Conservation (phyloP, 495 filamentous ascomycete species). For the Darksidea phi region DNA sequence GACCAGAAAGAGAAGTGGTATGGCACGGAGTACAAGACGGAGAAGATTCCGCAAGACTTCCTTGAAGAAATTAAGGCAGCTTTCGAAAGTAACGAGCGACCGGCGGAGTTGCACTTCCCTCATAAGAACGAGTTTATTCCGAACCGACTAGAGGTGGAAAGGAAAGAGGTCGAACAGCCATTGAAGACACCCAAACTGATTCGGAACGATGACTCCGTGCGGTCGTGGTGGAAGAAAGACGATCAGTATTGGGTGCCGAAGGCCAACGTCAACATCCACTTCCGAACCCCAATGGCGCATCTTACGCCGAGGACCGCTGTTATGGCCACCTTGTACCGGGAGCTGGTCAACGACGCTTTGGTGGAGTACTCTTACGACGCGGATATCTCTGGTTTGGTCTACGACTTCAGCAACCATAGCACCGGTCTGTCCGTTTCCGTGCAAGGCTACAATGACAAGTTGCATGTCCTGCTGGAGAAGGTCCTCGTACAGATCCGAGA, state of each 20-base stretch:
- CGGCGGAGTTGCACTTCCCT: slow-evolving; percentile 76
- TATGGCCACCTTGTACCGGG: slow-evolving; percentile 77
- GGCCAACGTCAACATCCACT: slow-evolving; percentile 75
- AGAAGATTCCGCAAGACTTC: slow-evolving; percentile 77
- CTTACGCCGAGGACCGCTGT: slow-evolving; percentile 74
- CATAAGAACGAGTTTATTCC: slow-evolving; percentile 97
- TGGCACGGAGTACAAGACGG: slow-evolving; percentile 85
- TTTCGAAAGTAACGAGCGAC: slow-evolving; percentile 58
- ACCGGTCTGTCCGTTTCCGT: slow-evolving; percentile 77
- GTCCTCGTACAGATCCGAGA: slow-evolving; percentile 84
- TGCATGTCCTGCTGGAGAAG: slow-evolving; percentile 86
- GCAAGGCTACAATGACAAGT: slow-evolving; percentile 93
- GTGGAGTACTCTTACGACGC: slow-evolving; percentile 97
- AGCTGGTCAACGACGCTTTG: slow-evolving; percentile 83
- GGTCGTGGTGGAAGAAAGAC: slow-evolving; percentile 99
- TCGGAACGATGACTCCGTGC: slow-evolving; percentile 75
- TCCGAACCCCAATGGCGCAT: slow-evolving; percentile 74
- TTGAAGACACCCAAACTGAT: slow-evolving; percentile 77
- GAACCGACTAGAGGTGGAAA: slow-evolving; percentile 88
- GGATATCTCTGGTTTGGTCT: slow-evolving; percentile 87
- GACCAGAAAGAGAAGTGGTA: slow-evolving; percentile 95
- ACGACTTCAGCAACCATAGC: slow-evolving; percentile 66
- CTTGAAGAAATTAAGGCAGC: slow-evolving; percentile 66
- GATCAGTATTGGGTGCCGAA: slow-evolving; percentile 99
- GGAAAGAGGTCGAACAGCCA: slow-evolving; percentile 77